Conservation (phyloP, 2,329 filamentous ascomycete species). For the Aspergillus pseudoterreus region DNA sequence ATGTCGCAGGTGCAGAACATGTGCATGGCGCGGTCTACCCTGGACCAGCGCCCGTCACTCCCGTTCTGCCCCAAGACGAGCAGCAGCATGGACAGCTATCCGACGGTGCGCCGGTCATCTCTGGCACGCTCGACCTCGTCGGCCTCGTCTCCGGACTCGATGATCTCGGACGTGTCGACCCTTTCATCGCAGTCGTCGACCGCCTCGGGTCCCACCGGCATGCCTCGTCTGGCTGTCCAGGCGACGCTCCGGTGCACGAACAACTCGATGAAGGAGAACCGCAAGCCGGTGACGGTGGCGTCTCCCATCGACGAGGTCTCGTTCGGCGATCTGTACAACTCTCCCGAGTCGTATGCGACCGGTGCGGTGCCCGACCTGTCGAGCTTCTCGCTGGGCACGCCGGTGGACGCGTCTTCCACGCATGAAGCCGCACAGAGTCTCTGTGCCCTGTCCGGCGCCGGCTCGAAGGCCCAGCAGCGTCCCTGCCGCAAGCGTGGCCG, state of each 20-base stretch:
- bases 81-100: constrained; percentile 46
- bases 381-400: constrained; percentile 30
- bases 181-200: constrained; percentile 49
- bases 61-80: constrained; percentile 32
- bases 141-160: constrained; percentile 58
- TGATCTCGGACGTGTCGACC: constrained; percentile 58
- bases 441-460: constrained; percentile 37
- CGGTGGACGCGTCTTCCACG: constrained; percentile 23
- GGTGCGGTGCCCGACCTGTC: constrained; percentile 32
- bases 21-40: constrained; percentile 52
- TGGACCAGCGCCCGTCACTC: constrained; percentile 48
- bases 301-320: constrained; percentile 38
- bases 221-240: constrained; percentile 36
- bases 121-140: constrained; percentile 52
- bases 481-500: constrained; percentile 38
- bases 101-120: constrained; percentile 48
- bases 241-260: constrained; percentile 39
- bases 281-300: constrained; percentile 33
- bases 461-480: constrained; percentile 20
- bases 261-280: constrained; percentile 34
- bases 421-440: constrained; percentile 41
- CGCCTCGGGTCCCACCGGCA: constrained; percentile 27
- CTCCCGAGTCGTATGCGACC: constrained; percentile 30
- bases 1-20: constrained; percentile 56
- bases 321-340: constrained; percentile 30